Evolutionary conservation across 2,329 filamentous ascomycete genomes (phyloP).

Genomic region (Aphanoascus verrucosus): DNA sequence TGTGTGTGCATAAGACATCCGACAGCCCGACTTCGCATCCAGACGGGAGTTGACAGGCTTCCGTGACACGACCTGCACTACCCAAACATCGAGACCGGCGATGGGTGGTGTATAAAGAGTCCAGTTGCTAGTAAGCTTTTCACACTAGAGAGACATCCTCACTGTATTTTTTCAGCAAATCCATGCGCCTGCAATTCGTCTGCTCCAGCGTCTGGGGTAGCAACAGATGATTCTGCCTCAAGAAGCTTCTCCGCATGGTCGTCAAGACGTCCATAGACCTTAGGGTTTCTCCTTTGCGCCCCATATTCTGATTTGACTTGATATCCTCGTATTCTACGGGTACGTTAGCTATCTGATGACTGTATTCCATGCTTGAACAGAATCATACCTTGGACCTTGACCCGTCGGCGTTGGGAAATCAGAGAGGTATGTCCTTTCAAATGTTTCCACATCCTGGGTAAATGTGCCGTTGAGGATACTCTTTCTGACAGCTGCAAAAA

Average conservation of each 20-base stretch:
- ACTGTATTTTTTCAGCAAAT: slow-evolving; percentile 40
- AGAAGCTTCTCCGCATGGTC: slow-evolving; percentile 39
- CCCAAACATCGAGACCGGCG: no score
- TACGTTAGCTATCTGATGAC: neutral
- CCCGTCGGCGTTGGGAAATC: slow-evolving; percentile 65
- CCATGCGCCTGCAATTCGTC: slow-evolving; percentile 46
- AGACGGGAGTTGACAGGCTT: no score
- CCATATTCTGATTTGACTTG: slow-evolving; percentile 62
- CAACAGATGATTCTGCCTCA: slow-evolving; percentile 41
- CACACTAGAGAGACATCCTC: neutral
- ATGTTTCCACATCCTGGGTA: slow-evolving; percentile 46
- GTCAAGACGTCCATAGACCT: slow-evolving; percentile 53
- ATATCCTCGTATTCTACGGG: slow-evolving; percentile 58
- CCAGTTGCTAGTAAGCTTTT: neutral
- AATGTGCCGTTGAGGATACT: slow-evolving; percentile 50
- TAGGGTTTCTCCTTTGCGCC: slow-evolving; percentile 54
- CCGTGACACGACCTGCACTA: no score
- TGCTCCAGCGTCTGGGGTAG: slow-evolving; percentile 42
- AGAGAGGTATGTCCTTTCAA: slow-evolving; percentile 57
- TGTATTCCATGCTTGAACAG: neutral
- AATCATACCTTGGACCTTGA: slow-evolving; percentile 54
- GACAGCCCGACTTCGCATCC: no score
- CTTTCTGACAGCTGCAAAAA: slow-evolving; percentile 60
- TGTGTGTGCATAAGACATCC: no score
- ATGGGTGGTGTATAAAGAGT: no score